Evolutionary conservation across 164 flowering plant genomes (phyloP).

Genomic region (Macadamia tetraphylla): DNA sequence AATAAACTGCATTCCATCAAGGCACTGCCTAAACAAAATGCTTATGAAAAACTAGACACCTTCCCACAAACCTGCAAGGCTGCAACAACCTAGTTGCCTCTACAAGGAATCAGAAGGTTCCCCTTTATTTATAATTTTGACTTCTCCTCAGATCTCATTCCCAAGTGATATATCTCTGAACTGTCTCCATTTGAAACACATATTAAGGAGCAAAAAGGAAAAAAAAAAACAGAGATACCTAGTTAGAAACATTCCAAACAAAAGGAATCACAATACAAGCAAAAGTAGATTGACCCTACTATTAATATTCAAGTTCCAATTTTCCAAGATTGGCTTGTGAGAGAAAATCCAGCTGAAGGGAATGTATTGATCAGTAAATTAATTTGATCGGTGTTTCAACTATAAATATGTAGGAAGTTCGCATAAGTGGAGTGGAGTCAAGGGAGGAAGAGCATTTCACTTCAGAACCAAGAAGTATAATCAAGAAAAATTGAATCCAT

Average conservation of each 20-base stretch:
- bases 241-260: too few species aligned
- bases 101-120: neutral
- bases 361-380: neutral
- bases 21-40: neutral
- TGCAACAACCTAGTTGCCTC: neutral
- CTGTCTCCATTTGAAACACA: neutral
- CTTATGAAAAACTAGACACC: neutral
- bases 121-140: too few species aligned
- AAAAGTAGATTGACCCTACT: neutral
- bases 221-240: too few species aligned
- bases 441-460: too few species aligned
- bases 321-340: neutral
- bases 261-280: neutral
- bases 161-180: neutral
- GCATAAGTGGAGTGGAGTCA: too few species aligned
- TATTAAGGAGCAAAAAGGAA: neutral
- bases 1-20: neutral
- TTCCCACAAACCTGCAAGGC: neutral
- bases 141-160: neutral
- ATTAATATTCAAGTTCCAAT: neutral
- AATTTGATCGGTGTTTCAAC: too few species aligned
- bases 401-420: too few species aligned
- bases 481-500: too few species aligned
- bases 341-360: neutral
- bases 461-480: too few species aligned